A percentile compares a stretch with the other conserved stretches of the same genome.
Conservation (phyloP, 352 stramenopile genomes). For the Sclerospora graminicola region DNA sequence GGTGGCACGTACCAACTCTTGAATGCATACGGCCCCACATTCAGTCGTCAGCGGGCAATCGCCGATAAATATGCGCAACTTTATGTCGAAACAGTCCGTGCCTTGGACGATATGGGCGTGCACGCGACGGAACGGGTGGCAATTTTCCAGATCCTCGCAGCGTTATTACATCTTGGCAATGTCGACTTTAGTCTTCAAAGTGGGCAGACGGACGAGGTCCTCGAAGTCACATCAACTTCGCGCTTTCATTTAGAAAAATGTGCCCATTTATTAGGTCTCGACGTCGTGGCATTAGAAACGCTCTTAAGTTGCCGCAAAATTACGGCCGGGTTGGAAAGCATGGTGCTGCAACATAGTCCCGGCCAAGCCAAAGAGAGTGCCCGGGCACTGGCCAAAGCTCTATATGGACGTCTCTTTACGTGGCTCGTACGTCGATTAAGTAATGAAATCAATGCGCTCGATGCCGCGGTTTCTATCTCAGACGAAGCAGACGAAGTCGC, state of each 20-base stretch:
- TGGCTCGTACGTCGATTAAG: slow-evolving; percentile 88
- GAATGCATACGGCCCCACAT: slow-evolving; percentile 66
- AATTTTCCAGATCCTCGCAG: slow-evolving; percentile 77
- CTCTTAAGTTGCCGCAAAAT: slow-evolving; percentile 88
- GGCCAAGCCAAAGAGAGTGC: slow-evolving; percentile 83
- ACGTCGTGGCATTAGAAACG: slow-evolving; percentile 70
- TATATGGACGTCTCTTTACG: slow-evolving; percentile 94
- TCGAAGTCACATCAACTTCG: slow-evolving; percentile 28
- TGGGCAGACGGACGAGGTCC: slow-evolving; percentile 38
- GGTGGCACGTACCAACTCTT: slow-evolving; percentile 81
- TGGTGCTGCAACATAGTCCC: slow-evolving; percentile 65
- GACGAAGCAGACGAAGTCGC: slow-evolving; percentile 40
- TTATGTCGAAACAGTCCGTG: slow-evolving; percentile 57
- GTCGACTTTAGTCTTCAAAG: slow-evolving; percentile 65
- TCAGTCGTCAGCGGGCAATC: slow-evolving; percentile 19
- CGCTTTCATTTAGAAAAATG: slow-evolving; percentile 64
- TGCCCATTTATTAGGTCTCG: no score
- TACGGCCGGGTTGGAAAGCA: slow-evolving; percentile 85
- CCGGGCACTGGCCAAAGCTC: slow-evolving; percentile 92
- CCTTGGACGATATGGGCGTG: slow-evolving; percentile 70
- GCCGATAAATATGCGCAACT: slow-evolving; percentile 43
- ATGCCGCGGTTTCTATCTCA: slow-evolving; percentile 29
- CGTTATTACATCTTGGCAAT: slow-evolving; percentile 93
- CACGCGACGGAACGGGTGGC: slow-evolving; percentile 27
- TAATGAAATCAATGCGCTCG: slow-evolving; percentile 69